Conservation (phyloP, 225 moss, liverwort and hornwort species). For the Straminergon stramineum region DNA sequence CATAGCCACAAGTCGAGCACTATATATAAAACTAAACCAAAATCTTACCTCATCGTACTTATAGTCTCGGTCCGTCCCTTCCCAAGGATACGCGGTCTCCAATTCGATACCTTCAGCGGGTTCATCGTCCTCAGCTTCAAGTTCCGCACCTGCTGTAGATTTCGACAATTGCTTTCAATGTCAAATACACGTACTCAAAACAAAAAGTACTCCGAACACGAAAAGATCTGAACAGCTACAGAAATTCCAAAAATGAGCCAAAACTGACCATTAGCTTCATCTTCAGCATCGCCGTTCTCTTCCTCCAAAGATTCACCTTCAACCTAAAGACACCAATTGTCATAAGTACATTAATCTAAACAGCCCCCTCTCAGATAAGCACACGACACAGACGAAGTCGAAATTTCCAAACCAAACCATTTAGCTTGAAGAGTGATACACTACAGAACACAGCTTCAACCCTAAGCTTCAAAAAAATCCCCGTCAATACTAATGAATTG, state of each 20-base stretch:
- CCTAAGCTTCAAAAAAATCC: neutral
- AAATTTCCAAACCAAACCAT: neutral
- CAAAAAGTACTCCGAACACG: neutral
- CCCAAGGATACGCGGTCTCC: slow-evolving; percentile 62
- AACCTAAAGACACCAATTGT: slow-evolving; percentile 19
- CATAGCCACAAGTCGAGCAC: neutral
- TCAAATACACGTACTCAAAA: neutral
- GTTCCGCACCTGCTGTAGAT: slow-evolving; percentile 4
- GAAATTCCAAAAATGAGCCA: neutral
- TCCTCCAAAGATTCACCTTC: slow-evolving; percentile 68
- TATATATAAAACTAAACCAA: neutral
- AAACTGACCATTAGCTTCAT: slow-evolving; percentile 46
- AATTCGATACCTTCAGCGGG: slow-evolving; percentile 61
- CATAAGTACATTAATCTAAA: neutral
- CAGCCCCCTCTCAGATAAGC: neutral
- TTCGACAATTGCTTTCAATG: neutral
- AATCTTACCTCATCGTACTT: slow-evolving; percentile 65
- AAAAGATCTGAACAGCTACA: neutral
- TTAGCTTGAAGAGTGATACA: neutral
- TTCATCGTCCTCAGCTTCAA: slow-evolving; percentile 52
- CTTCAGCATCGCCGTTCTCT: slow-evolving; percentile 38
- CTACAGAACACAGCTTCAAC: neutral
- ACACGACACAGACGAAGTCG: neutral
- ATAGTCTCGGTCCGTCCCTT: slow-evolving; percentile 72
- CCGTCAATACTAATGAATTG: neutral